Base-by-base conservation (phyloP, 2,329 filamentous ascomycete species). In the Sclerotinia trifoliorum region DNA sequence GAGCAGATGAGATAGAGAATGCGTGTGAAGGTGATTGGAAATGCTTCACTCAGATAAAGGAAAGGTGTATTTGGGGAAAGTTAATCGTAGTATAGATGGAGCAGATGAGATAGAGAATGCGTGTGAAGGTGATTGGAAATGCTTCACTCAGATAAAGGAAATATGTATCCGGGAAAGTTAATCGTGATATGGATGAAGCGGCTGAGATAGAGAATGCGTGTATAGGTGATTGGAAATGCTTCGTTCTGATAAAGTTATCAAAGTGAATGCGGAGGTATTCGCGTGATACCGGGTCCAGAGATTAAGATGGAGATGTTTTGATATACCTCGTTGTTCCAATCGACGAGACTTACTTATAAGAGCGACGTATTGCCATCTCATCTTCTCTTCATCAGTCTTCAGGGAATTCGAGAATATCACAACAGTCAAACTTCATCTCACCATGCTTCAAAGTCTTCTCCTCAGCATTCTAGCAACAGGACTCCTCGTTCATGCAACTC, bases 391-490 rank as follows among this genome's bases (percentile, higher is more conserved):
- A 39, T 2, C 60, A 21, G 5, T 39, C 46, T 19, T 51, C 32
- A 11, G 15, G 10, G 10, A 39, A 11, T 21, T 13, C 29, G 39
- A 62, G n/a, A 19, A 39, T 26, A 62, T 21, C 39, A 3, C 19
- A 32, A 15, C 29, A 17, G 46, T 39, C 32, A 39, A 62, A 39
- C 21, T 8, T 19, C 21, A 62, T 24, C 3, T 62, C 55, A 66
- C 29, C n/a, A 67, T 67, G 65, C 10, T 67, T 62, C 29, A 39
- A 35, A 21, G 21, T 24, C 48, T 63, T 17, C 39, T 67, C 48
- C 35, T 67, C 21, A 39, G 29, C 24, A 13, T 66, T 35, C 44
- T 58, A 49, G 19, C 57, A 44, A 42, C 46, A 26, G 46, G 46
- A 29, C 57, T 67, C n/a, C 56, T 67, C 24, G 46, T 54, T 15